Conservation (phyloP, 2,329 filamentous ascomycete genomes). For the Aspergillus persii region DNA sequence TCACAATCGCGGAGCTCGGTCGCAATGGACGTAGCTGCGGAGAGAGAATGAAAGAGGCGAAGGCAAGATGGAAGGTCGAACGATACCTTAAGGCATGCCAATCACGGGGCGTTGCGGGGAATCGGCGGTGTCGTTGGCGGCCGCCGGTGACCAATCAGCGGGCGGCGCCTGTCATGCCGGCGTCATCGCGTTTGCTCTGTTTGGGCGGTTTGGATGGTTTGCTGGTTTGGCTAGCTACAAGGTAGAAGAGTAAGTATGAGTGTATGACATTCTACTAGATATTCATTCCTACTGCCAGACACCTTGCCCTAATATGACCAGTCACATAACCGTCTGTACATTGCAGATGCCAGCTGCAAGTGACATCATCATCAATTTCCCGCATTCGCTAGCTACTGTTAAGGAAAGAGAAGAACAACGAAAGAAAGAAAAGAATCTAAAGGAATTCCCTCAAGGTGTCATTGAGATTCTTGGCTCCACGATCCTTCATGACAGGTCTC, state of each 20-base stretch:
- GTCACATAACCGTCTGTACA: background rate
- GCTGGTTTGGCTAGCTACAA: too few relatives aligned
- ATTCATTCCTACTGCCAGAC: too few relatives aligned
- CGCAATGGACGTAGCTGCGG: background rate
- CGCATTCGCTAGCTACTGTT: too few relatives aligned
- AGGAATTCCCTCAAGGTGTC: slow-evolving; percentile 33
- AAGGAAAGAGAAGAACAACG: too few relatives aligned
- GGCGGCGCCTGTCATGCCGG: slow-evolving; percentile 7
- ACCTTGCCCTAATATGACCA: too few relatives aligned
- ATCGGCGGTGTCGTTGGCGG: slow-evolving; percentile 18
- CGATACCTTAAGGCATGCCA: background rate
- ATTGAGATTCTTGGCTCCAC: slow-evolving; percentile 24
- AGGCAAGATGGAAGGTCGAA: background rate
- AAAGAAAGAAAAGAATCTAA: background rate
- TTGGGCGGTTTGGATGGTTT: background rate
- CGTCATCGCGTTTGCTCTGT: slow-evolving; percentile 8
- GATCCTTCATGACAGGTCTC: slow-evolving; percentile 27
- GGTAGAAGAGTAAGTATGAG: too few relatives aligned
- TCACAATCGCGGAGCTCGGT: background rate
- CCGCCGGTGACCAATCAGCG: slow-evolving; percentile 17
- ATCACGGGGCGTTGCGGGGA: slow-evolving; percentile 16
- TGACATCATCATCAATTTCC: slow-evolving; percentile 2
- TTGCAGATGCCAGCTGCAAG: background rate
- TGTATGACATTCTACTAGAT: too few relatives aligned
- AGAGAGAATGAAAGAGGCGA: background rate